Evolutionary conservation across 805 yeast genomes (phyloP), one percentile per base, ranked within the genome.

Genomic region (Saturnispora silvae): DNA sequence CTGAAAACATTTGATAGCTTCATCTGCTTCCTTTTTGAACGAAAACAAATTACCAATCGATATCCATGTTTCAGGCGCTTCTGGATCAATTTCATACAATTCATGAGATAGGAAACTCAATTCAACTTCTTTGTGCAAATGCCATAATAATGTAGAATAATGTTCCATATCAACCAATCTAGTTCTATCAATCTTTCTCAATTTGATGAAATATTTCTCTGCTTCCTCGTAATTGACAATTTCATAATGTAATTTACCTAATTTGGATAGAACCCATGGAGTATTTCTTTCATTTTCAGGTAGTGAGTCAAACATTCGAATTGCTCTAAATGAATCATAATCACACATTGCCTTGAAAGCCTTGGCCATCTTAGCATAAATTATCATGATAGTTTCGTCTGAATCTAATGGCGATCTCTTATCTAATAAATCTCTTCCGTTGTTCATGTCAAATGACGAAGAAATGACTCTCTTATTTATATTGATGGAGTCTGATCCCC

Each of bases 131-230:
- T 77, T 78, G 39, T 81, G 89, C 34, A 86, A 60, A 61, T 92
- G 97, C 98, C 98, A 89, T 41, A 89, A 64, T 20, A 86, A 63
- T 0, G 97, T 89, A 0, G 96, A 85, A 52, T 74, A 86, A 48
- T 77, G 75, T 51, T 92, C 97, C 92, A 89, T 84, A 53, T 86
- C 97, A 43, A 75, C 77, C 13, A 79, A 54, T 40, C 97, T 67
- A 9, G 87, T 81, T 29, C 89, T 72, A 58, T 86, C 95, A 19
- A 78, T 41, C 38, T 62, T 63, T 37, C 95, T 67, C 38, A 92
- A 64, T 45, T 66, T 67, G 14, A 60, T 59, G 51, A 82, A 89
- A 46, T 69, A 75, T 30, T 62, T 55, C 43, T 77, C 81, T 7
- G 94, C 70, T 56, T 80, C 81, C 40, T 75, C 77, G 58, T 89